Evolutionary conservation across 148 eudicot genomes (phyloP).

Genomic region (Fagopyrum homotropicum): DNA sequence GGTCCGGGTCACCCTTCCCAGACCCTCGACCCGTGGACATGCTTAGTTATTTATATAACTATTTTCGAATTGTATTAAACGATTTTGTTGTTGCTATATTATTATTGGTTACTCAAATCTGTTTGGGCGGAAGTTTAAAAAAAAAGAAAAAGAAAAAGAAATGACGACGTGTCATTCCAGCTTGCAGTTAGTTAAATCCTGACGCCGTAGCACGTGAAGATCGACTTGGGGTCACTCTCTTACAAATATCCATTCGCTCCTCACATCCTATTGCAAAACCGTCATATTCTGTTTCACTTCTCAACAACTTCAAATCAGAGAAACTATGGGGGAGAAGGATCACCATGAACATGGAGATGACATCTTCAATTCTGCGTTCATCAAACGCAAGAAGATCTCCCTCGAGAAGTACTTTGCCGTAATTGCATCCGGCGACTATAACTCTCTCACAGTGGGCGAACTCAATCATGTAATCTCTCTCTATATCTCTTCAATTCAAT

Average conservation of each 20-base stretch:
- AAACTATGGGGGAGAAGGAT: neutral
- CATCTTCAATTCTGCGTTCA: too few relatives aligned
- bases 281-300: neutral
- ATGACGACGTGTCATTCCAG: neutral
- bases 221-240: neutral
- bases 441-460: constrained; percentile 15
- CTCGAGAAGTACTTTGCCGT: constrained; percentile 34
- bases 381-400: constrained; percentile 8
- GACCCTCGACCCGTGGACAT: too few relatives aligned
- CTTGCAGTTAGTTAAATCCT: neutral
- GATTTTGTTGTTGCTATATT: too few relatives aligned
- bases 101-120: too few relatives aligned
- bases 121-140: neutral
- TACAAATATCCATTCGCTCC: constrained; percentile 2
- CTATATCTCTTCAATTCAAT: neutral
- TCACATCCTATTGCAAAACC: constrained; percentile 8
- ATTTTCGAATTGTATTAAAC: too few relatives aligned
- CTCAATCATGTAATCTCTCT: constrained; percentile 26
- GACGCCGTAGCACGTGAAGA: neutral
- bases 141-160: neutral
- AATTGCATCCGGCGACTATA: constrained; percentile 16
- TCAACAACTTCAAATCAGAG: neutral
- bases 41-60: too few relatives aligned
- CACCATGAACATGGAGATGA: neutral
- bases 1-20: too few relatives aligned